Base-by-base conservation (phyloP, 805 yeast genomes). In the Yarrowia sp. region DNA sequence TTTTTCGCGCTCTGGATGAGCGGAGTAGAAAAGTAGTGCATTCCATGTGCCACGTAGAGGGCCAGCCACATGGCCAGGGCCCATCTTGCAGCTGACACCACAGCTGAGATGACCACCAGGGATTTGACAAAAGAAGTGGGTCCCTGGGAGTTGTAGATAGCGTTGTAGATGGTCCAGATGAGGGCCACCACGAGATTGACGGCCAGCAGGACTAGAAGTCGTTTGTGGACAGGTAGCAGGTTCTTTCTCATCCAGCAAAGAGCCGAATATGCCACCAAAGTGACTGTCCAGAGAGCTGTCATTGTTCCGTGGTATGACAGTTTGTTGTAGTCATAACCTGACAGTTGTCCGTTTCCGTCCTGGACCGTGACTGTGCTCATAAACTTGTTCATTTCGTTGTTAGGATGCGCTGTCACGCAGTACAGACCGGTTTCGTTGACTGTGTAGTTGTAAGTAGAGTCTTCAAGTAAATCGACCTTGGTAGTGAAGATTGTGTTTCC, bases 11-110 rank as follows among this genome's bases (percentile, higher is more conserved):
- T 32, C 22, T 2, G 14, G 16, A 58, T 43, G 40, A 58, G 11
- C 7, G 63, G 49, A 1, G 63, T 58, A 3, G 49, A 28, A 22
- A 58, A 58, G 17, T 58, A 58, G 32, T 58, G 63, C 63, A 58
- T 58, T 14, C 63, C 63, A 2, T 41, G 41, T 2, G 63, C 40
- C 4, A 58, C 41, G 19, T 58, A 58, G 9, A 41, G 41, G 11
- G 51, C 49, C n/a, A 41, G 2, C 32, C 32, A 58, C 32, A 58
- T 12, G 1, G 38, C 4, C 2, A 43, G 17, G 2, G 63, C 19
- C 63, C 63, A 58, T 41, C 63, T 8, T 8, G 32, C 4, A 4
- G 62, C 62, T 4, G 51, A 28, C 2, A 58, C 1, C 7, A 58
- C 62, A 7, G 62, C 62, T 9, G 30, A 30, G 14, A 41, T 21